Conservation (phyloP, 1,284 basidiomycete species). For the Cryptococcus sp. region DNA sequence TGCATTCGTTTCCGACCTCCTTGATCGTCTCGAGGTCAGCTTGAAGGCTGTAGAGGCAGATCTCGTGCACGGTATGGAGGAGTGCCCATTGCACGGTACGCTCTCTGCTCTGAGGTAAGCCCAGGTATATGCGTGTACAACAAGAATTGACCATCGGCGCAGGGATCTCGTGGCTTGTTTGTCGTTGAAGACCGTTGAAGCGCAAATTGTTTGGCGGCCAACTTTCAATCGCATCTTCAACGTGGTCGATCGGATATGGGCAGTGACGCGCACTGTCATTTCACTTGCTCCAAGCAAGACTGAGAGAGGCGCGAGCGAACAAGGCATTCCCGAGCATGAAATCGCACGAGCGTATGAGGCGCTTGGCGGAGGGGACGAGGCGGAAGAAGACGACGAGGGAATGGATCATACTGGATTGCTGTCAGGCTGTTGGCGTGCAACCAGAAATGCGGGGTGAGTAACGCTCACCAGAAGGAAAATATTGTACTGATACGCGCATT, state of each 20-base stretch:
- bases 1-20: conserved; percentile 29
- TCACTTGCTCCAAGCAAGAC: conserved; percentile 30
- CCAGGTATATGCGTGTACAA: neutral
- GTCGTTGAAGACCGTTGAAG: conserved; percentile 10
- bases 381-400: conserved; percentile 27
- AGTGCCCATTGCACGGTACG: conserved; percentile 46
- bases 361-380: conserved; percentile 33
- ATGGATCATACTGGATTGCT: conserved; percentile 45
- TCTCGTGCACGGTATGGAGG: conserved; percentile 37
- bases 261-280: conserved; percentile 41
- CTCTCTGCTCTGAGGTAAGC: conserved; percentile 43
- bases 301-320: conserved; percentile 1
- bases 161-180: conserved; percentile 37
- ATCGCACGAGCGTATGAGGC: conserved; percentile 50
- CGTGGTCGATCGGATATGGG: conserved; percentile 43
- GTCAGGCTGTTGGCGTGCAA: conserved; percentile 52
- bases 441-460: conserved; percentile 48
- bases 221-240: conserved; percentile 29
- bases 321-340: conserved; percentile 45
- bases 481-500: neutral
- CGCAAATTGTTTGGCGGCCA: conserved; percentile 25
- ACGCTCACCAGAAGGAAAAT: neutral
- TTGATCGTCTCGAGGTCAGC: conserved; percentile 33
- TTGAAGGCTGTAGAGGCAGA: conserved; percentile 34
- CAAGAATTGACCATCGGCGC: conserved; percentile 3